Conservation (phyloP, 2,329 filamentous ascomycete genomes). For the Arthrobotrys conoides region DNA sequence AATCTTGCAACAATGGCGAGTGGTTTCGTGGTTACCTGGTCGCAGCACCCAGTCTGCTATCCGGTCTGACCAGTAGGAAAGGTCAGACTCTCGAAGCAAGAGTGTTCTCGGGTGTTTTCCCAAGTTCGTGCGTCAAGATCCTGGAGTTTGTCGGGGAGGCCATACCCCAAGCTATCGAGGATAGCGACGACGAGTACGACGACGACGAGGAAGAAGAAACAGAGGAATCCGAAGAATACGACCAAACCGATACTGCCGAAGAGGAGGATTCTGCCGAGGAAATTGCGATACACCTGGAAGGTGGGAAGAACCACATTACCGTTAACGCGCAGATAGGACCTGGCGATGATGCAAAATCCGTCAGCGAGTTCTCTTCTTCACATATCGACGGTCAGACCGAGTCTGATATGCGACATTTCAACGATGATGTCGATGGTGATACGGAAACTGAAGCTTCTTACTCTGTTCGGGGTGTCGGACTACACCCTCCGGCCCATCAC, state of each 20-base stretch:
- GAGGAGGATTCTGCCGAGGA: slow-evolving; percentile 65
- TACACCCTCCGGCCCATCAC: slow-evolving; percentile 55
- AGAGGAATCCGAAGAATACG: slow-evolving; percentile 66
- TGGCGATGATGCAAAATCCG: slow-evolving; percentile 48
- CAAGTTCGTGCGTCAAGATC: slow-evolving; percentile 92
- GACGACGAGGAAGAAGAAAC: slow-evolving; percentile 69
- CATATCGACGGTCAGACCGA: slow-evolving; percentile 45
- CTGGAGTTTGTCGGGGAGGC: slow-evolving; percentile 82
- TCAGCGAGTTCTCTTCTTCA: slow-evolving; percentile 58
- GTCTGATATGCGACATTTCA: slow-evolving; percentile 54
- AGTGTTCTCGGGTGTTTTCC: slow-evolving; percentile 99
- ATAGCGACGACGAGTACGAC: slow-evolving; percentile 72
- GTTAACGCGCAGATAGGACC: slow-evolving; percentile 57
- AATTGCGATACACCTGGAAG: slow-evolving; percentile 60
- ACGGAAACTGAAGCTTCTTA: slow-evolving; percentile 60
- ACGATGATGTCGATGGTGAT: slow-evolving; percentile 60
- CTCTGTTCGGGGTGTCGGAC: slow-evolving; percentile 52
- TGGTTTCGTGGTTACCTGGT: slow-evolving; percentile 98
- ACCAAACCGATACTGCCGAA: slow-evolving; percentile 63
- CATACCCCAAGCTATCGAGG: slow-evolving; percentile 66
- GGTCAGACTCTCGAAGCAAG: slow-evolving; percentile 94
- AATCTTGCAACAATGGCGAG: slow-evolving; percentile 84
- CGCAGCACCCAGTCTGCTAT: slow-evolving; percentile 90
- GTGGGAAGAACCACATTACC: slow-evolving; percentile 52
- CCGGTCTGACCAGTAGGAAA: slow-evolving; percentile 89